Evolutionary conservation across 768 basidiomycete genomes (phyloP).

Genomic region (Mycena galopus): DNA sequence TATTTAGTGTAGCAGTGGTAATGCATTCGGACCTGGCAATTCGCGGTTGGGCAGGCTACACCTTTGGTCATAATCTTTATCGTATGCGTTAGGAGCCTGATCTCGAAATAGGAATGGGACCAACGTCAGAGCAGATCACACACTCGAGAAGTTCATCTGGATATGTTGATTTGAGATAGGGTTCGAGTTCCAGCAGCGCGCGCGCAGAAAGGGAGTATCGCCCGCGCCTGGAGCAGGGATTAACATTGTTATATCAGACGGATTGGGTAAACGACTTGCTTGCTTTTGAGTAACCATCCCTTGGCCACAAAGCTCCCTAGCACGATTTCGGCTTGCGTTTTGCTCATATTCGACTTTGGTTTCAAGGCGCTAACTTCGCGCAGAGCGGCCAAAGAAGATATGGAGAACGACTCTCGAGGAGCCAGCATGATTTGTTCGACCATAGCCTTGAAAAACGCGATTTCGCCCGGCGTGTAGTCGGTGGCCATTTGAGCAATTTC

Average conservation of each 20-base stretch:
- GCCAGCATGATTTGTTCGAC: slow-evolving; percentile 93
- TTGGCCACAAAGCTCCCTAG: slow-evolving; percentile 87
- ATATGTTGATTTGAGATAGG: slow-evolving; percentile 82
- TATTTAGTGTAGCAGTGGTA: slow-evolving; percentile 71
- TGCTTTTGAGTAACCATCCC: slow-evolving; percentile 84
- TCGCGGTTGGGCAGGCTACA: slow-evolving; percentile 67
- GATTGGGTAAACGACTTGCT: slow-evolving; percentile 56
- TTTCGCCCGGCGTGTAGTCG: slow-evolving; percentile 83
- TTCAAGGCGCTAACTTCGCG: slow-evolving; percentile 76
- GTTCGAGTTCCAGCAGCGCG: slow-evolving; percentile 76
- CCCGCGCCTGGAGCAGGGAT: slow-evolving; percentile 59
- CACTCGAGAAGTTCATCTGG: slow-evolving; percentile 80
- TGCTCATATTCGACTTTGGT: slow-evolving; percentile 72
- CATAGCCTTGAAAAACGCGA: slow-evolving; percentile 86
- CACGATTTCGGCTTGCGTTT: slow-evolving; percentile 79
- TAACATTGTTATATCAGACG: not conserved
- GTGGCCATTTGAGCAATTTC: slow-evolving; percentile 88
- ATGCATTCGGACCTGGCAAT: slow-evolving; percentile 77
- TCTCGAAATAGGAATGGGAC: slow-evolving; percentile 21
- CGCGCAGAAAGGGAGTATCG: slow-evolving; percentile 85
- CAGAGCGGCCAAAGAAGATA: slow-evolving; percentile 82
- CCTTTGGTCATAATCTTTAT: slow-evolving; percentile 78
- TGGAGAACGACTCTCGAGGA: slow-evolving; percentile 77
- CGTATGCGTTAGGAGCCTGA: not conserved
- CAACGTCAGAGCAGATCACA: slow-evolving; percentile 78